Evolutionary conservation across 129 eudicot genomes (phyloP).

Genomic region (Flaveria linearis): DNA sequence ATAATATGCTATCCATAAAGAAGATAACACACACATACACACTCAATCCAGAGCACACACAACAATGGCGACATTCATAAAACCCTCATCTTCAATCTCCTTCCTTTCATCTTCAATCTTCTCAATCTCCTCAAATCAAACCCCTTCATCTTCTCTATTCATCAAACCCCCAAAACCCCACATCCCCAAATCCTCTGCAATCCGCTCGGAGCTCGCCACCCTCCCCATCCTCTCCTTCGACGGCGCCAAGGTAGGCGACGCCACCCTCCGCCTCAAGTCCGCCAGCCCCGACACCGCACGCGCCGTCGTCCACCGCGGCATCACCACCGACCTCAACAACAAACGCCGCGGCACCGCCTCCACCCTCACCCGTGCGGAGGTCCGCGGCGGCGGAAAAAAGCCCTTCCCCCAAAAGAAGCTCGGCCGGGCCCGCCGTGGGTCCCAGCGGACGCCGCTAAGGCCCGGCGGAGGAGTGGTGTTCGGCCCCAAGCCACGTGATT

Average conservation of each 20-base stretch:
- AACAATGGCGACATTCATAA: slow-evolving; percentile 47
- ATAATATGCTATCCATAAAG: neutral
- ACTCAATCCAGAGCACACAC: slow-evolving; percentile 14
- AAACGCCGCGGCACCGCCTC: slow-evolving; percentile 95
- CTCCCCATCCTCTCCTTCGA: slow-evolving; percentile 90
- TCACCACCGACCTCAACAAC: slow-evolving; percentile 81
- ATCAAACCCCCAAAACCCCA: slow-evolving; percentile 43
- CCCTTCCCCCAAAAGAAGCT: slow-evolving; percentile 91
- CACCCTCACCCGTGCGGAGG: slow-evolving; percentile 94
- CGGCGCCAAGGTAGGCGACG: slow-evolving; percentile 68
- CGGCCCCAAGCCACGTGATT: slow-evolving; percentile 92
- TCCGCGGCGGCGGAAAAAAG: slow-evolving; percentile 85
- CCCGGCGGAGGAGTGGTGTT: slow-evolving; percentile 95
- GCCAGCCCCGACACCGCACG: slow-evolving; percentile 90
- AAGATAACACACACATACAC: slow-evolving; percentile 37
- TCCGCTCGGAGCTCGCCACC: slow-evolving; percentile 56
- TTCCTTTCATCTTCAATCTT: slow-evolving; percentile 58
- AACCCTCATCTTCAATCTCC: slow-evolving; percentile 63
- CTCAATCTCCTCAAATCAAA: slow-evolving; percentile 34
- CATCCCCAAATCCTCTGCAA: slow-evolving; percentile 20
- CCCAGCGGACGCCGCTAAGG: slow-evolving; percentile 77
- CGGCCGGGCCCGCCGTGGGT: slow-evolving; percentile 90
- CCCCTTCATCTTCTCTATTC: slow-evolving; percentile 30
- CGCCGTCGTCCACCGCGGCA: slow-evolving; percentile 97
- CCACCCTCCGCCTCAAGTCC: slow-evolving; percentile 70